These are phyloP conservation scores for Rhododendron kiyosumense DNA, from an alignment of 148 eudicot species.

Conservation along the genomic window DNA sequence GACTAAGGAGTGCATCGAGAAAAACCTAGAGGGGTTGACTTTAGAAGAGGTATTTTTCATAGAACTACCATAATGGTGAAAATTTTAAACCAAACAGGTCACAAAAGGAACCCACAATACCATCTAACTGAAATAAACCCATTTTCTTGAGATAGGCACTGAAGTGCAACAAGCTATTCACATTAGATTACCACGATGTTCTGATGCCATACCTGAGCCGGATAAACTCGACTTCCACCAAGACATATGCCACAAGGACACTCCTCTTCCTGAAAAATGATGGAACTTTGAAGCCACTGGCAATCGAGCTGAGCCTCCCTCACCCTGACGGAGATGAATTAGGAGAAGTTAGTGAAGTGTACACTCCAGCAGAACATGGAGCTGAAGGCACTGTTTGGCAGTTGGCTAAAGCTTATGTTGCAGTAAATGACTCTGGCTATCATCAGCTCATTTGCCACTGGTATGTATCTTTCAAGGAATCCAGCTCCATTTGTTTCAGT, in stretches of 20 bases:
- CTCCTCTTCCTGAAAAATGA: conserved; percentile 57
- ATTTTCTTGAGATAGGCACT: conserved; percentile 38
- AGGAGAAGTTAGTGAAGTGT: conserved; percentile 52
- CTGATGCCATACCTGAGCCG: conserved; percentile 60
- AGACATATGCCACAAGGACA: conserved; percentile 73
- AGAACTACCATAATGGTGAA: not conserved
- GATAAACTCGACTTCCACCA: conserved; percentile 54
- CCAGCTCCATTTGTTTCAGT: not conserved
- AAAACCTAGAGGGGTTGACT: conserved; percentile 44
- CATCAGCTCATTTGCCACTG: conserved; percentile 90
- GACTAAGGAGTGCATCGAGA: conserved; percentile 40
- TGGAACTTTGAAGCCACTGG: conserved; percentile 69
- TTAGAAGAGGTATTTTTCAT: conserved; percentile 41
- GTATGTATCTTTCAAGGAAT: conserved; percentile 29
- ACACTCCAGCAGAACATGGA: conserved; percentile 59
- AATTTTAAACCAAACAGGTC: not conserved
- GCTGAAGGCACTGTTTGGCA: conserved; percentile 60
- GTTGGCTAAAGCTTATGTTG: conserved; percentile 85
- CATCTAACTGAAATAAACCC: not conserved
- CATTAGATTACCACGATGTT: conserved; percentile 66
- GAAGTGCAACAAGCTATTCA: conserved; percentile 47
- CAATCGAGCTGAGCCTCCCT: conserved; percentile 70
- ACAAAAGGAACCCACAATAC: not conserved
- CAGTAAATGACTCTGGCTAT: conserved; percentile 65
- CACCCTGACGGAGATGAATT: conserved; percentile 47